Conservation (phyloP, 495 filamentous ascomycete species). For the Bacidia rubella region DNA sequence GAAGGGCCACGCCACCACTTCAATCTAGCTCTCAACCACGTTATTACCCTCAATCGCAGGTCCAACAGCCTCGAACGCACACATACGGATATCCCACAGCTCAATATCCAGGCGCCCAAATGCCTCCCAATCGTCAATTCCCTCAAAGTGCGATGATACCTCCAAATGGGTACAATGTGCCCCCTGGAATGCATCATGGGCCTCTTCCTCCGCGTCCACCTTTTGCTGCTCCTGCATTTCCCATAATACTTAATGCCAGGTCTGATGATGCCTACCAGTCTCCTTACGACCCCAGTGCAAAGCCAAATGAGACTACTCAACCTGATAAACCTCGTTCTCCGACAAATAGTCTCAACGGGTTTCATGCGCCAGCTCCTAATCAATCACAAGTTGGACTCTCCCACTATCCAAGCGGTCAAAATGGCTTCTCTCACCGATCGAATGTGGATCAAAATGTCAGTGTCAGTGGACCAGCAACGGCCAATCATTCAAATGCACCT, state of each 20-base stretch:
- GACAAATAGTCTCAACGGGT: constrained; percentile 6
- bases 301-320: constrained; percentile 1
- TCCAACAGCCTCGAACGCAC: constrained; percentile 8
- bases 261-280: constrained; percentile 17
- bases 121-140: constrained; percentile 30
- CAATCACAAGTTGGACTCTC: constrained; percentile 5
- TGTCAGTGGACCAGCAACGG: constrained; percentile 11
- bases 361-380: not conserved
- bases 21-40: constrained; percentile 15
- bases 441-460: constrained; percentile 15
- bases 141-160: constrained; percentile 26
- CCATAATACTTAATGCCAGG: constrained; percentile 13
- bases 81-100: not conserved
- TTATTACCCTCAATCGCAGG: constrained; percentile 22
- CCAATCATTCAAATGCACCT: not conserved
- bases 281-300: constrained; percentile 15
- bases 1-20: constrained; percentile 42
- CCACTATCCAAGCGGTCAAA: constrained; percentile 3
- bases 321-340: constrained; percentile 3
- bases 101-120: constrained; percentile 11
- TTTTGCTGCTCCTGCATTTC: constrained; percentile 7
- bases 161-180: constrained; percentile 8
- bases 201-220: constrained; percentile 22
- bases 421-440: constrained; percentile 2
- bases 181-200: constrained; percentile 22